Evolutionary conservation across 805 yeast species (phyloP).

Genomic region (Yarrowia sp.): DNA sequence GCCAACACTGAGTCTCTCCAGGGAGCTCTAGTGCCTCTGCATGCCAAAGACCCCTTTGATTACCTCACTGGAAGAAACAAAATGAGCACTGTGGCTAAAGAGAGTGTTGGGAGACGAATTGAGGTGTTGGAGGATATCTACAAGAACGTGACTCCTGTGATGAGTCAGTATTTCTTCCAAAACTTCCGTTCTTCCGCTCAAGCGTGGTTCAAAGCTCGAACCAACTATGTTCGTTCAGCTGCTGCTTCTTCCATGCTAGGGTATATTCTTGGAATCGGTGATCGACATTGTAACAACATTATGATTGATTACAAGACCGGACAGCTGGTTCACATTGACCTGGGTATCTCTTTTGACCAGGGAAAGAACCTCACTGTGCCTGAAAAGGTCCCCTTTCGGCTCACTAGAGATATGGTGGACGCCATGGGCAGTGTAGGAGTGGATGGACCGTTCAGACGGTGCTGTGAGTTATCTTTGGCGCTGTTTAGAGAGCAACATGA

Average conservation of each 20-base stretch:
- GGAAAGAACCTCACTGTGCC: constrained; percentile 86
- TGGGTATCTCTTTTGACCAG: constrained; percentile 96
- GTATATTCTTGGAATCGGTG: constrained; percentile 88
- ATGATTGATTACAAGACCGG: constrained; percentile 81
- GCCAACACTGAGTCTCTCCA: constrained; percentile 72
- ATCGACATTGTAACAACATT: constrained; percentile 91
- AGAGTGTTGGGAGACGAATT: constrained; percentile 44
- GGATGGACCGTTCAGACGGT: constrained; percentile 73
- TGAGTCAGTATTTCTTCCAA: constrained; percentile 73
- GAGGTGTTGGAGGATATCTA: constrained; percentile 57
- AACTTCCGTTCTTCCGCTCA: constrained; percentile 66
- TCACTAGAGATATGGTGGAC: constrained; percentile 89
- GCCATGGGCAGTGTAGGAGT: constrained; percentile 91
- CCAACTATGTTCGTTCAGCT: constrained; percentile 73
- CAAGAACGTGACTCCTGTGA: constrained; percentile 64
- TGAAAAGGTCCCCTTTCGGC: constrained; percentile 90
- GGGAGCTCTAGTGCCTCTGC: constrained; percentile 72
- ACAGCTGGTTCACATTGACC: constrained; percentile 93
- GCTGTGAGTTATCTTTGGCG: constrained; percentile 74
- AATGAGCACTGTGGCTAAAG: constrained; percentile 53
- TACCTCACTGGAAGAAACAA: constrained; percentile 46
- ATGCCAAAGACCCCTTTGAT: constrained; percentile 57
- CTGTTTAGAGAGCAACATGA: constrained; percentile 71
- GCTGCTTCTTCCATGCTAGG: constrained; percentile 91
- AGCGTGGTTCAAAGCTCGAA: constrained; percentile 73